Evolutionary conservation across 495 filamentous ascomycete genomes (phyloP), one percentile per base, ranked within the genome.

Genomic region (Penicillium lividum): DNA sequence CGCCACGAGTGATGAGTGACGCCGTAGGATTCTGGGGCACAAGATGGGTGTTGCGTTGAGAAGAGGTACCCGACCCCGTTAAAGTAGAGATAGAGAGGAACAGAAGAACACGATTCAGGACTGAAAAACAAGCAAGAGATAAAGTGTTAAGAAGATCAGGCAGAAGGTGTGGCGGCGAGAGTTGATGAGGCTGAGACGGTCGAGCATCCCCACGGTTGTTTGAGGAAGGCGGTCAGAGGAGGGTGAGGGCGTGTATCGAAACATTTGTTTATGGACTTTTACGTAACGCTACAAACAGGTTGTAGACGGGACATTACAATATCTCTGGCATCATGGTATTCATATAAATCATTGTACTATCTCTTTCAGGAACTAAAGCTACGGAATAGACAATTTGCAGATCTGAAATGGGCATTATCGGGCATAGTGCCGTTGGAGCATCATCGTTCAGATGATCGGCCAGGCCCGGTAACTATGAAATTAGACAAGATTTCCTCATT

Each of bases 171-270:
- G 34, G 62, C 52, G 57, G 59, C 58, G 30, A 64, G 63, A 58
- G 49, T 61, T 9, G 63, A 69, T 73, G 67, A 71, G 70, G 72
- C 70, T 68, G 68, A 65, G 59, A 57, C 68, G 61, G 61, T 69
- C 59, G 64, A 62, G 61, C 64, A 69, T 65, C 62, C 66, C 64
- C 60, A 57, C 48, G 30, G 47, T 43, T 56, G 34, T 52, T 69
- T 73, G 45, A 10, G 64, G 73, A 53, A 74, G 68, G 73, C 73
- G 73, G 73, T 40, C 15, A 40, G 5, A 4, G 38, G 38, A 5
- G 15, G 38, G 34, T 11, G 38, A 5, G 5, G 38, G 34, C 34
- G 34, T 13, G 10, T 38, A 13, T 38, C 11, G 34, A 38, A 13
- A 13, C 11, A 11, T 11, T 13, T 5, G 34, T 4, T 15, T 11